Percentiles rank a stretch among this genome's conserved stretches.
Conservation (phyloP, 2,329 filamentous ascomycete species). For the Sporothrix curviconia region DNA sequence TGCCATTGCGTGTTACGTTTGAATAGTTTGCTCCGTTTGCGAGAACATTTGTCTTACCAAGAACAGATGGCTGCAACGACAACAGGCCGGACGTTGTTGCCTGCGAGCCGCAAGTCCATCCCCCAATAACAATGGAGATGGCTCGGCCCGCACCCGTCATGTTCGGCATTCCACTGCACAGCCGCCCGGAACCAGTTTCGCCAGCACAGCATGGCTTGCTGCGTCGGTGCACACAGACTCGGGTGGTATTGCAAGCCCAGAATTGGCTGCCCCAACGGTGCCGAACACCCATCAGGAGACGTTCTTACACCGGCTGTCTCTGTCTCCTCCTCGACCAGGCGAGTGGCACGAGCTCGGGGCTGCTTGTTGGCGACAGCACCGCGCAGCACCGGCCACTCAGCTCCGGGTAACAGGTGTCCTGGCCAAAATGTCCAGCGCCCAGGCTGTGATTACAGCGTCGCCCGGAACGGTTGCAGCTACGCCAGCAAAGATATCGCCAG, state of each 20-base stretch:
- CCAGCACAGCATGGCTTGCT: conserved; percentile 56
- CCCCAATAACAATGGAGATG: conserved; percentile 7
- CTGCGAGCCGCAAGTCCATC: conserved; percentile 24
- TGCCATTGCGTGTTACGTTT: not conserved
- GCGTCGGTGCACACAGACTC: conserved; percentile 79
- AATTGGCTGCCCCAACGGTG: conserved; percentile 64
- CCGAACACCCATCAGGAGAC: conserved; percentile 69
- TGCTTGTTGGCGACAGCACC: conserved; percentile 31
- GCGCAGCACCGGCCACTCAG: conserved; percentile 33
- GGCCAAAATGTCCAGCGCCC: conserved; percentile 49
- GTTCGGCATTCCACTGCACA: conserved; percentile 49
- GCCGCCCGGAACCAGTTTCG: conserved; percentile 70
- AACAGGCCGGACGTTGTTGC: conserved; percentile 31
- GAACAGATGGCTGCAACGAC: conserved; percentile 18
- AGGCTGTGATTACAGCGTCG: conserved; percentile 73
- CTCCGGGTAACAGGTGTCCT: conserved; percentile 32
- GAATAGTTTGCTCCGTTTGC: not conserved
- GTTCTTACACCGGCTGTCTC: conserved; percentile 34
- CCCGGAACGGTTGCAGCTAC: conserved; percentile 51
- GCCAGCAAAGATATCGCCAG: conserved; percentile 56
- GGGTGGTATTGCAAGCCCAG: conserved; percentile 90
- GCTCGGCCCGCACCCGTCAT: conserved; percentile 14
- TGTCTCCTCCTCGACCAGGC: conserved; percentile 53
- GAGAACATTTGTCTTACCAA: not conserved
- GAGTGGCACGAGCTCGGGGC: conserved; percentile 46